A percentile compares a stretch with the other conserved stretches of the same genome.
These are phyloP conservation scores for Physcomitrellopsis africana DNA, from an alignment of 225 moss, liverwort and hornwort species.

Conservation along the genomic window DNA sequence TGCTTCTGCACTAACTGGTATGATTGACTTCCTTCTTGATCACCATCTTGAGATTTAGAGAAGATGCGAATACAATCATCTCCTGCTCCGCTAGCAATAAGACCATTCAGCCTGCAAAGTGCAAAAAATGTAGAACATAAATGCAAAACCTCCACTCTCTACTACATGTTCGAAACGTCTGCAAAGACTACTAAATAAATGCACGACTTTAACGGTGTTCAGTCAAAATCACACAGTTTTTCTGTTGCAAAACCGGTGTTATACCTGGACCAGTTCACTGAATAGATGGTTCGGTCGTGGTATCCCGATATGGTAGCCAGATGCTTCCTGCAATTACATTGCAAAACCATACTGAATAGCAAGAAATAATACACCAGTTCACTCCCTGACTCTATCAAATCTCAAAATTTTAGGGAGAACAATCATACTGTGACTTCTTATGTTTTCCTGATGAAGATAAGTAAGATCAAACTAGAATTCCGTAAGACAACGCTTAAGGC, in stretches of 20 bases:
- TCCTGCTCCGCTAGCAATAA: conserved; percentile 86
- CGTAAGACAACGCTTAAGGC: background rate
- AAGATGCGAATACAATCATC: conserved; percentile 92
- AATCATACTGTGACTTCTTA: background rate
- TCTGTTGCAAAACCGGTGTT: background rate
- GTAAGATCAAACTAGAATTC: background rate
- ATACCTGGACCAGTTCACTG: conserved; percentile 92
- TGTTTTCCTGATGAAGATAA: background rate
- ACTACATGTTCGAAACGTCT: background rate
- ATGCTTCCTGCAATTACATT: conserved; percentile 73
- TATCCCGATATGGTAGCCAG: conserved; percentile 85
- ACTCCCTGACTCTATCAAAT: background rate
- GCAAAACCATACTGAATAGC: conserved; percentile 18
- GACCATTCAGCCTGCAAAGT: conserved; percentile 67
- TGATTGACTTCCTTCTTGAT: conserved; percentile 48
- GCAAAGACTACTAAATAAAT: background rate
- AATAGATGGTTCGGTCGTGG: conserved; percentile 92
- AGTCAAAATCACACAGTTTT: background rate
- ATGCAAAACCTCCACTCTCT: background rate
- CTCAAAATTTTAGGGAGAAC: background rate
- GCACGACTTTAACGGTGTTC: background rate
- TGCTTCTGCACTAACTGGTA: conserved; percentile 68
- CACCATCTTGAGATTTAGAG: conserved; percentile 47
- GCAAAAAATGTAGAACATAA: background rate
- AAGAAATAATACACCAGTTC: conserved; percentile 4